Percentiles rank a stretch among this genome's conserved stretches.
phyloP scores from a whole-genome alignment of 208 protist genomes.

The Wallacemonas sp. region DNA sequence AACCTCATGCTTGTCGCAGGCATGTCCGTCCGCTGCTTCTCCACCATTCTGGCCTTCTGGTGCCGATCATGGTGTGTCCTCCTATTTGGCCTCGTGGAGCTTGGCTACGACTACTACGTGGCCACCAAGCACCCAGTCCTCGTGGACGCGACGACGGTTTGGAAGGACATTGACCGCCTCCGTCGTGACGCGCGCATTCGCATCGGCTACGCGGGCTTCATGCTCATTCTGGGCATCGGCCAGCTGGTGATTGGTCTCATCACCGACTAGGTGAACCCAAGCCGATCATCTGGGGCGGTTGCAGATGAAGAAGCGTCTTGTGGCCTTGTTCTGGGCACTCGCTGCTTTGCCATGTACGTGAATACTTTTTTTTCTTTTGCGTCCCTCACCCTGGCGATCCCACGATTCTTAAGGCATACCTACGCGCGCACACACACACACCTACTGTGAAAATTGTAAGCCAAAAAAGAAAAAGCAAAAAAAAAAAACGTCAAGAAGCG shows the following conservation, averaged over 20 bases:
- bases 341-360: too few species aligned
- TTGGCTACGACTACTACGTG: slow-evolving; percentile 57
- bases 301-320: too few species aligned
- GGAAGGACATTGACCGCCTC: slow-evolving; percentile 49
- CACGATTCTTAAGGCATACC: too few species aligned
- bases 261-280: slow-evolving; percentile 6
- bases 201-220: slow-evolving; percentile 33
- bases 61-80: slow-evolving; percentile 35
- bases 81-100: slow-evolving; percentile 42
- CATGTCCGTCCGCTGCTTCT: slow-evolving; percentile 56
- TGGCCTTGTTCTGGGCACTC: too few species aligned
- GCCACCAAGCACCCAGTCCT: slow-evolving; percentile 40
- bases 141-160: slow-evolving; percentile 68
- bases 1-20: slow-evolving; percentile 62
- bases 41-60: slow-evolving; percentile 44
- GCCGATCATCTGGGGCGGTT: too few species aligned
- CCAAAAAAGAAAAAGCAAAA: slow-evolving; percentile 13
- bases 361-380: too few species aligned
- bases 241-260: slow-evolving; percentile 36
- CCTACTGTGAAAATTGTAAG: not conserved
- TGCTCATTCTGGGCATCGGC: slow-evolving; percentile 35
- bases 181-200: slow-evolving; percentile 48
- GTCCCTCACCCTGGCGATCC: too few species aligned
- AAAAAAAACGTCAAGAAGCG: too few species aligned
- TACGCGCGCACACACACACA: not conserved